Evolutionary conservation across 345 rosid genomes (phyloP).

Genomic region (Gynandropsis gynandra): DNA sequence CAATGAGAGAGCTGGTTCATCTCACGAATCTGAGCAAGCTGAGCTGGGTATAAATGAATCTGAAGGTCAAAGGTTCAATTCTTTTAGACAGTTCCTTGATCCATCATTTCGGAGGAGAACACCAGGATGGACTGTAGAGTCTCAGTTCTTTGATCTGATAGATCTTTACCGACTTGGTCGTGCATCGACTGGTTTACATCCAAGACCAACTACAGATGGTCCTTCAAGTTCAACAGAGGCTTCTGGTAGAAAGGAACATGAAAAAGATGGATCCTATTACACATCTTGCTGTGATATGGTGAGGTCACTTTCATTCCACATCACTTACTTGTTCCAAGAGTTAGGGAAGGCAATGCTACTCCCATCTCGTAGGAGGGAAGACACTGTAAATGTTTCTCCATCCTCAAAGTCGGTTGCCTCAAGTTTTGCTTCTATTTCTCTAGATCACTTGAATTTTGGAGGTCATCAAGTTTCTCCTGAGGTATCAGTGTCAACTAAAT

Average conservation of each 20-base stretch:
- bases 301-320: conserved; percentile 79
- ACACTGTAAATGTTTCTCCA: conserved; percentile 66
- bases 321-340: conserved; percentile 88
- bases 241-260: conserved; percentile 51
- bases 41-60: conserved; percentile 40
- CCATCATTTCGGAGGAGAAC: conserved; percentile 83
- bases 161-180: conserved; percentile 87
- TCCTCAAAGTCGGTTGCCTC: conserved; percentile 78
- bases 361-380: conserved; percentile 94
- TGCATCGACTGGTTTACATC: conserved; percentile 62
- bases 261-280: conserved; percentile 69
- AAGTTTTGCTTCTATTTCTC: conserved; percentile 66
- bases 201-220: conserved; percentile 48
- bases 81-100: conserved; percentile 91
- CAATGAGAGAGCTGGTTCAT: conserved; percentile 37
- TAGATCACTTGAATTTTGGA: conserved; percentile 72
- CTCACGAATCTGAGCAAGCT: conserved; percentile 44
- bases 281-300: conserved; percentile 91
- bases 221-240: conserved; percentile 50
- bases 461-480: conserved; percentile 52
- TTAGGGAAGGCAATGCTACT: conserved; percentile 87
- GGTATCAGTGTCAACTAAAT: conserved; percentile 66
- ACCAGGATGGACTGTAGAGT: conserved; percentile 72
- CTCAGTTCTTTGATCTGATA: conserved; percentile 89
- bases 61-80: conserved; percentile 73